These are phyloP conservation scores for Binderoboletus segoi DNA, from an alignment of 1,284 basidiomycete genomes.

Conservation along the genomic window DNA sequence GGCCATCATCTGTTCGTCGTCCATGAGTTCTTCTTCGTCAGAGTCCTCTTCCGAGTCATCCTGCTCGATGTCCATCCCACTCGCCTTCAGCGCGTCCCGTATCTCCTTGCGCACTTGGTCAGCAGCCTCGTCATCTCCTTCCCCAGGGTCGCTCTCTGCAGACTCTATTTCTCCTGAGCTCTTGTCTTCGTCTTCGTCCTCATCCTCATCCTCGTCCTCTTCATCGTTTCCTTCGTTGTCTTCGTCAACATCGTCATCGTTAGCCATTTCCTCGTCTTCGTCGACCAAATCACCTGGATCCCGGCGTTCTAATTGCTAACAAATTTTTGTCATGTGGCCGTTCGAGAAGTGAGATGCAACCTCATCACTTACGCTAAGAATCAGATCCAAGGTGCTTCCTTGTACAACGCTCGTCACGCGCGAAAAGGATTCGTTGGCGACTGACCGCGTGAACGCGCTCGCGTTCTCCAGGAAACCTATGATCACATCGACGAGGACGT, in stretches of 20 bases:
- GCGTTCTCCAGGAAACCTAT: slow-evolving; percentile 89
- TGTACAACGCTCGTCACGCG: slow-evolving; percentile 72
- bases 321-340: slow-evolving; percentile 4
- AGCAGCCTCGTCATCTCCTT: slow-evolving; percentile 55
- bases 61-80: slow-evolving; percentile 63
- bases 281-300: slow-evolving; percentile 60
- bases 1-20: slow-evolving; percentile 98
- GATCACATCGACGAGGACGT: slow-evolving; percentile 85
- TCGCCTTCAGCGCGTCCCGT: slow-evolving; percentile 75
- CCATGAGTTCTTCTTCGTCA: slow-evolving; percentile 77
- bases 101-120: slow-evolving; percentile 77
- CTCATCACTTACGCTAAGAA: slow-evolving; percentile 69
- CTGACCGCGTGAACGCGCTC: slow-evolving; percentile 78
- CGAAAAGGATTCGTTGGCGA: slow-evolving; percentile 84
- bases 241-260: slow-evolving; percentile 40
- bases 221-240: slow-evolving; percentile 40
- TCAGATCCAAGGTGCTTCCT: slow-evolving; percentile 78
- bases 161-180: slow-evolving; percentile 35
- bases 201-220: slow-evolving; percentile 44
- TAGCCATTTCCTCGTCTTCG: slow-evolving; percentile 50
- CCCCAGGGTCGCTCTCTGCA: slow-evolving; percentile 41
- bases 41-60: slow-evolving; percentile 43
- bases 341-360: not conserved
- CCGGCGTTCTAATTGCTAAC: slow-evolving; percentile 80
- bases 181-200: slow-evolving; percentile 43